Conservation (phyloP, 2,329 filamentous ascomycete genomes). For the Paraconiothyrium sp. region DNA sequence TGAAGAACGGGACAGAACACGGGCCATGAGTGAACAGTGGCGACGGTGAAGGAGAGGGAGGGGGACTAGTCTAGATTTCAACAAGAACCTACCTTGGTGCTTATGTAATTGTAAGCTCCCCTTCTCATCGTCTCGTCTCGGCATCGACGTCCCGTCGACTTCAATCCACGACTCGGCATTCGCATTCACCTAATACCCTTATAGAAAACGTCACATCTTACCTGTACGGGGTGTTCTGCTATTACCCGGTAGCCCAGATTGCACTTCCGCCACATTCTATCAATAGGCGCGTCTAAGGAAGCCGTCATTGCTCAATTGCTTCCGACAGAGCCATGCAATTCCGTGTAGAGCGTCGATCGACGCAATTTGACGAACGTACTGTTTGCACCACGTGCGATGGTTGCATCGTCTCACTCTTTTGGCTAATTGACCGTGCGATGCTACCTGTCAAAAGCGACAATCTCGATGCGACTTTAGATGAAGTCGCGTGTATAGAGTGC, state of each 20-base stretch:
- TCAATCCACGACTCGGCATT: neutral
- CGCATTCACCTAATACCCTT: neutral
- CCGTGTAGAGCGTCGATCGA: neutral
- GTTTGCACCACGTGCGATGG: constrained; percentile 1
- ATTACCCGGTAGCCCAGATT: constrained; percentile 17
- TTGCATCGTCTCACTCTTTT: neutral
- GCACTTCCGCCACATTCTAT: constrained; percentile 1
- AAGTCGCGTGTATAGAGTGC: neutral
- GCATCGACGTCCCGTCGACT: neutral
- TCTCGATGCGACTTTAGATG: neutral
- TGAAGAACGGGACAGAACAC: too few relatives aligned
- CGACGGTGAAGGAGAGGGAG: neutral
- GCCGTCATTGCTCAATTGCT: constrained; percentile 4
- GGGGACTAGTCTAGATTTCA: neutral
- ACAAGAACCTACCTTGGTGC: neutral
- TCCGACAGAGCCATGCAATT: neutral
- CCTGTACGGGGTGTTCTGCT: constrained; percentile 2
- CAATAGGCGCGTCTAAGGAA: neutral
- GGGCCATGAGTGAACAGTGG: too few relatives aligned
- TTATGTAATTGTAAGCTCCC: neutral
- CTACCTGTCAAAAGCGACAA: neutral
- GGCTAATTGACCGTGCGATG: neutral
- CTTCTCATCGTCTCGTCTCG: neutral
- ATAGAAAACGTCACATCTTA: neutral
- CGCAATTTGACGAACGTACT: neutral